Conservation (phyloP, 345 rosid species). For the Salix udensis region DNA sequence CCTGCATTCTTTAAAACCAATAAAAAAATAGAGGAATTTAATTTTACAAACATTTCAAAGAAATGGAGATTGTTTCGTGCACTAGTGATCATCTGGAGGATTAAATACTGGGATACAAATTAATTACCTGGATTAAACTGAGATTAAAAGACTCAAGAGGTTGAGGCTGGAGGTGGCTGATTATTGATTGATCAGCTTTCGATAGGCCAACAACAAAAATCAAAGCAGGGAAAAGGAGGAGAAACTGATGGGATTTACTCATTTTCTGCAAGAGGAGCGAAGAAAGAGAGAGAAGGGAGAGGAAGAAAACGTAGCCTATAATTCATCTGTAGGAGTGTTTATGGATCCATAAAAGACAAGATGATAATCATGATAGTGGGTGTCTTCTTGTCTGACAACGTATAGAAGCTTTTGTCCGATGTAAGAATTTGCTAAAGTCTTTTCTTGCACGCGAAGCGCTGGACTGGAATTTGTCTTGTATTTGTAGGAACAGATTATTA, state of each 20-base stretch:
- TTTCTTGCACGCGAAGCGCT: neutral
- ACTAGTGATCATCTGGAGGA: neutral
- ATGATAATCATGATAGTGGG: no score
- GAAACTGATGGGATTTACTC: slow-evolving; percentile 13
- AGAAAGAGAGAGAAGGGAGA: neutral
- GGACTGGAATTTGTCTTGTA: neutral
- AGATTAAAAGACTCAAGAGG: slow-evolving; percentile 47
- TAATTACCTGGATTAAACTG: slow-evolving; percentile 56
- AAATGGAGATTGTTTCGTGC: neutral
- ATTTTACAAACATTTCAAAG: neutral
- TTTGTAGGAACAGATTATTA: no score
- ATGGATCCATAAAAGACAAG: neutral
- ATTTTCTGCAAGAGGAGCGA: neutral
- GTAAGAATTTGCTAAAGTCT: neutral
- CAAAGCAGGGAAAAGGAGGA: slow-evolving; percentile 25
- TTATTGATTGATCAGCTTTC: slow-evolving; percentile 20
- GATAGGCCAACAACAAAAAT: slow-evolving; percentile 11
- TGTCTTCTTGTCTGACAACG: neutral
- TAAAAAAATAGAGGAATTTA: neutral
- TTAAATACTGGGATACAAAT: neutral
- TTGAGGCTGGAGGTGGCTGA: slow-evolving; percentile 35
- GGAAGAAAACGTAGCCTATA: neutral
- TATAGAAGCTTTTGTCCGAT: neutral
- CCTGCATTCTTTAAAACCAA: slow-evolving; percentile 13
- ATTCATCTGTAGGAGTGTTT: neutral